Conservation (phyloP, 2,329 filamentous ascomycete genomes). For the Penicillium olsonii region DNA sequence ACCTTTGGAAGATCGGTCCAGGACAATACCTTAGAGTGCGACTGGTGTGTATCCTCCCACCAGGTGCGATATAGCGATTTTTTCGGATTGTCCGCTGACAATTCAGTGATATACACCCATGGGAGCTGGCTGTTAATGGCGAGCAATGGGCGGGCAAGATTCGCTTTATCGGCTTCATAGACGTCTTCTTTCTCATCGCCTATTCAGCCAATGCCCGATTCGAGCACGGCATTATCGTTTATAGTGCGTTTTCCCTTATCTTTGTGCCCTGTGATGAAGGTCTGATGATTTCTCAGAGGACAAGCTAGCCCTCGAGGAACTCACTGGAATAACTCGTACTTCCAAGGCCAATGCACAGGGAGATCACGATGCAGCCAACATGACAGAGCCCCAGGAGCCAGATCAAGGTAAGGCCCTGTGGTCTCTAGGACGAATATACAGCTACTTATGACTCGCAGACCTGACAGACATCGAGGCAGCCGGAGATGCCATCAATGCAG, state of each 20-base stretch:
- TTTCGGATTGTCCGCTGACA: background rate
- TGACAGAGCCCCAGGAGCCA: background rate
- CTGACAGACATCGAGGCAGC: background rate
- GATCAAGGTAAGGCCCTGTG: background rate
- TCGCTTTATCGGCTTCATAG: conserved; percentile 14
- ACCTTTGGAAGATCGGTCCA: conserved; percentile 10
- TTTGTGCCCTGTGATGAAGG: background rate
- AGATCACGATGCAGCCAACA: background rate
- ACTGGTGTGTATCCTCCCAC: conserved; percentile 2
- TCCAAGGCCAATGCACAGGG: background rate
- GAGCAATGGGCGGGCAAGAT: conserved; percentile 16
- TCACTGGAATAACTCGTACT: background rate
- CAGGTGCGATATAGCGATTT: background rate
- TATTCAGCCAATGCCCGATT: conserved; percentile 14
- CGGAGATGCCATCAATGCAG: background rate
- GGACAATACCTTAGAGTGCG: conserved; percentile 14
- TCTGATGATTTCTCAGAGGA: conserved; percentile 4
- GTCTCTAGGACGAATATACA: background rate
- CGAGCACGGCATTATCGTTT: conserved; percentile 14
- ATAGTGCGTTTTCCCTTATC: no score
- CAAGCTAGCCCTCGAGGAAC: conserved; percentile 1
- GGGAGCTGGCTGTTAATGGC: conserved; percentile 11
- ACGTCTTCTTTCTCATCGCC: conserved; percentile 15
- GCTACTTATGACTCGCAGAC: background rate
- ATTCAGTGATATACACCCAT: conserved; percentile 14